Percentiles rank a stretch among this genome's conserved stretches.
phyloP scores from a whole-genome alignment of 805 yeast species.

The Wickerhamomyces xylosicus region DNA sequence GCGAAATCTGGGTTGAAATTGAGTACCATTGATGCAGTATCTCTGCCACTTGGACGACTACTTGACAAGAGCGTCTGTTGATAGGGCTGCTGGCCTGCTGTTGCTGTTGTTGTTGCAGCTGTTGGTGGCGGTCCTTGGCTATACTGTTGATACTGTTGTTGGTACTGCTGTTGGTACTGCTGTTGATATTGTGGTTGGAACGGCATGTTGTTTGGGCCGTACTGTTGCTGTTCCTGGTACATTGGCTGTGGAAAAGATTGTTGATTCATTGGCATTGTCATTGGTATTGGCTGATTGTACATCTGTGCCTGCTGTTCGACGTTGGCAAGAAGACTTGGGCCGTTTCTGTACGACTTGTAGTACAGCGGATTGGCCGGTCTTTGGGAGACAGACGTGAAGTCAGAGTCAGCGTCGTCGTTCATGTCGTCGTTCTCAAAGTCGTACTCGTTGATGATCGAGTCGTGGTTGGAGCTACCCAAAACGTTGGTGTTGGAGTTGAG shows the following conservation, averaged over 20 bases:
- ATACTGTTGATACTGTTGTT: background rate
- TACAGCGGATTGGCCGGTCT: slow-evolving; percentile 59
- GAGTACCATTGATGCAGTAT: slow-evolving; percentile 31
- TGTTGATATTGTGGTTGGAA: slow-evolving; percentile 4
- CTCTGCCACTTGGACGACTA: slow-evolving; percentile 4
- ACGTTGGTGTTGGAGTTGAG: background rate
- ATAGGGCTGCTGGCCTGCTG: slow-evolving; percentile 3
- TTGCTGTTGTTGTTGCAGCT: slow-evolving; percentile 1
- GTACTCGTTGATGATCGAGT: background rate
- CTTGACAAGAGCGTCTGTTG: slow-evolving; percentile 5
- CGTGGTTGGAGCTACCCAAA: background rate
- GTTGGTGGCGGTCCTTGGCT: slow-evolving; percentile 4
- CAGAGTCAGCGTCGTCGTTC: slow-evolving; percentile 31
- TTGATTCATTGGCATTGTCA: background rate
- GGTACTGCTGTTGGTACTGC: slow-evolving; percentile 4
- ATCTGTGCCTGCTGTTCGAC: slow-evolving; percentile 3
- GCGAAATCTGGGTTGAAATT: slow-evolving; percentile 40
- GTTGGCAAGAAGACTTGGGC: slow-evolving; percentile 17
- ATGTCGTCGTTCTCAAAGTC: slow-evolving; percentile 9
- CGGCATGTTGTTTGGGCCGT: background rate
- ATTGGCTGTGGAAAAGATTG: background rate
- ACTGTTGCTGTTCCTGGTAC: background rate
- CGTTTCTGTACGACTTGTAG: slow-evolving; percentile 24
- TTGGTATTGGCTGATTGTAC: background rate
- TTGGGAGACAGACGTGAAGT: slow-evolving; percentile 72